Evolutionary conservation across 192 early-diverging fungal genomes (phyloP).

Genomic region (Podila horticola): DNA sequence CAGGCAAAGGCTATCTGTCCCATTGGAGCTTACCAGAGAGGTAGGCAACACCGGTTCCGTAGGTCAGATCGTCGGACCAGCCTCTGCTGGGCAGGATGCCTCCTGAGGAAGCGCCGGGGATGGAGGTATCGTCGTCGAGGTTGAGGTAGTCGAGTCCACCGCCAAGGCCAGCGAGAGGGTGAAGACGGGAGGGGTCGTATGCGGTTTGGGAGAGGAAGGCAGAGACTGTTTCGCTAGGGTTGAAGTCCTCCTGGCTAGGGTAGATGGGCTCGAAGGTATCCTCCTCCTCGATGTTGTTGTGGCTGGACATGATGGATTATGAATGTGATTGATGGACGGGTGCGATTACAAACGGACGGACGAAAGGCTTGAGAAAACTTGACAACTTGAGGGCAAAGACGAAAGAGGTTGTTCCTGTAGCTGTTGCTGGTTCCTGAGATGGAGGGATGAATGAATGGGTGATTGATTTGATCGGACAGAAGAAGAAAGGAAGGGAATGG

Average conservation of each 20-base stretch:
- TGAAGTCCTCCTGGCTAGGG: constrained; percentile 51
- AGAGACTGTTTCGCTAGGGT: constrained; percentile 58
- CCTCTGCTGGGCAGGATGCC: constrained; percentile 78
- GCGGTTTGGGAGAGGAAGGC: constrained; percentile 60
- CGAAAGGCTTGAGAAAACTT: not conserved
- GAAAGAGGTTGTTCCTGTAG: no score
- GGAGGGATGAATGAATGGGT: not conserved
- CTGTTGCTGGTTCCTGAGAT: not conserved
- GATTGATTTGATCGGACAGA: not conserved
- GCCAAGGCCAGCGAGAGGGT: constrained; percentile 64
- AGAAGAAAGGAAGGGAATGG: not conserved
- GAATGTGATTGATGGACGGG: constrained; percentile 10
- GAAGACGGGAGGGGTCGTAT: constrained; percentile 55
- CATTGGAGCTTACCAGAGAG: constrained; percentile 60
- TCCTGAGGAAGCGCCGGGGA: constrained; percentile 42
- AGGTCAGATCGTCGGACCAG: constrained; percentile 84
- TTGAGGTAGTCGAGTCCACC: constrained; percentile 66
- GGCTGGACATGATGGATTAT: constrained; percentile 24
- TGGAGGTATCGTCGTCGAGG: constrained; percentile 49
- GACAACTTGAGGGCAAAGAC: not conserved
- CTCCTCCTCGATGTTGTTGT: constrained; percentile 48
- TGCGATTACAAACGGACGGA: not conserved
- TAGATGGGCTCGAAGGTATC: constrained; percentile 50
- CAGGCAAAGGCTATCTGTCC: not conserved
- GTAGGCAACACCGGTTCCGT: constrained; percentile 85